Evolutionary conservation across 306 rosid genomes (phyloP).

Genomic region (Trifolium subterraneum): DNA sequence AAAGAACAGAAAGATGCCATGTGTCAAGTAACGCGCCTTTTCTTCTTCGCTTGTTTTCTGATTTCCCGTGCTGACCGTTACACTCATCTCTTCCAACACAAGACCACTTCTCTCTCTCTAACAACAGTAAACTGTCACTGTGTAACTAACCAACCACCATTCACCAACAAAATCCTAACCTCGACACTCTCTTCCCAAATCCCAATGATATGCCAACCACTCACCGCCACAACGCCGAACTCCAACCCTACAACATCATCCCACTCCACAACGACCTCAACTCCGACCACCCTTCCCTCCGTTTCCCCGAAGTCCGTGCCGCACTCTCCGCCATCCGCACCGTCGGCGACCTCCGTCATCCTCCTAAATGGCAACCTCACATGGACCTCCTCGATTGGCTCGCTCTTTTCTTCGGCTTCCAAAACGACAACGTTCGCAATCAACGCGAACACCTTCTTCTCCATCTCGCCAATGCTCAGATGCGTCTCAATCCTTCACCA

Average conservation of each 20-base stretch:
- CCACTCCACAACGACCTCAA: conserved; percentile 62
- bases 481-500: conserved; percentile 80
- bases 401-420: conserved; percentile 80
- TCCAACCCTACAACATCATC: conserved; percentile 71
- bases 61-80: conserved; percentile 35
- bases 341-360: conserved; percentile 63
- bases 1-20: not conserved
- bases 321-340: conserved; percentile 61
- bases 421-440: conserved; percentile 78
- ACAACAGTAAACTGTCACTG: not conserved
- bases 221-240: conserved; percentile 7
- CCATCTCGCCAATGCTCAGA: conserved; percentile 90
- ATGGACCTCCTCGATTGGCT: conserved; percentile 97
- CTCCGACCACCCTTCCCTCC: conserved; percentile 87
- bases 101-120: not conserved
- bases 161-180: not conserved
- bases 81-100: not conserved
- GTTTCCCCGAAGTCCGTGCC: conserved; percentile 86
- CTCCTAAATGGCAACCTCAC: conserved; percentile 70
- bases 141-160: no score
- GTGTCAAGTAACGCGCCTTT: conserved; percentile 24
- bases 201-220: conserved; percentile 39
- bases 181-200: not conserved
- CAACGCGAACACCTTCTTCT: conserved; percentile 90
- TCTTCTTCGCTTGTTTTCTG: not conserved